Conservation (phyloP, 2,329 filamentous ascomycete genomes). For the Capronia epimyces region DNA sequence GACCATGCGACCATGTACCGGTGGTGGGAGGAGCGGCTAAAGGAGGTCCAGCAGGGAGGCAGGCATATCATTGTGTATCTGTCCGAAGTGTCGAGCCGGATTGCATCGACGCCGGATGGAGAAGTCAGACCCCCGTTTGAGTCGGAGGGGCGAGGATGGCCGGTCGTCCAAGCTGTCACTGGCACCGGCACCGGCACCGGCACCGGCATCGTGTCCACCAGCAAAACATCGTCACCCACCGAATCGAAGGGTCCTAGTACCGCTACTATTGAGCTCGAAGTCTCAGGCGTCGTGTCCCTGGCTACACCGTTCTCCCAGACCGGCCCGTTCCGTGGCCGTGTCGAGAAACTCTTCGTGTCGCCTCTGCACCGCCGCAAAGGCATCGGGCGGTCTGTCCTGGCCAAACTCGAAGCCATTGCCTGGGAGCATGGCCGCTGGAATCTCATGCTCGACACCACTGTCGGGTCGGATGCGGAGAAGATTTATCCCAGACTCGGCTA, state of each 20-base stretch:
- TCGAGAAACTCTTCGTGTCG: conserved; percentile 56
- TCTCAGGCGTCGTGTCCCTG: conserved; percentile 54
- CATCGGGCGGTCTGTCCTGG: conserved; percentile 50
- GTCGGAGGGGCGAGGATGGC: conserved; percentile 5
- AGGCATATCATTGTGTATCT: conserved; percentile 53
- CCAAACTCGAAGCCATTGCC: conserved; percentile 53
- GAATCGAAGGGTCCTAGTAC: too few species aligned
- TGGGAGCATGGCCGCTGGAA: conserved; percentile 45
- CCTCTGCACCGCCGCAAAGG: conserved; percentile 49
- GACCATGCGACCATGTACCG: conserved; percentile 51
- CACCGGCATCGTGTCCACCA: neutral
- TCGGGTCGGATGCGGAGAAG: conserved; percentile 48
- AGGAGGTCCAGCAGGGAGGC: conserved; percentile 43
- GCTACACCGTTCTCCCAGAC: conserved; percentile 51
- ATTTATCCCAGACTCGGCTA: conserved; percentile 56
- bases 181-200: conserved; percentile 33
- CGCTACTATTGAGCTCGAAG: conserved; percentile 17
- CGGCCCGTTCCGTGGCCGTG: conserved; percentile 49
- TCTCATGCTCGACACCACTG: conserved; percentile 51
- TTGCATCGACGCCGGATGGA: conserved; percentile 36
- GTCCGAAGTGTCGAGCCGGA: conserved; percentile 27
- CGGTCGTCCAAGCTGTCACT: conserved; percentile 1
- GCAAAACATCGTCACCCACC: neutral
- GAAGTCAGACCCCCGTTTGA: conserved; percentile 3
- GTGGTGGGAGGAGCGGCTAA: conserved; percentile 54